Evolutionary conservation across 164 flowering plant species (phyloP).

Genomic region (Protea cynaroides): DNA sequence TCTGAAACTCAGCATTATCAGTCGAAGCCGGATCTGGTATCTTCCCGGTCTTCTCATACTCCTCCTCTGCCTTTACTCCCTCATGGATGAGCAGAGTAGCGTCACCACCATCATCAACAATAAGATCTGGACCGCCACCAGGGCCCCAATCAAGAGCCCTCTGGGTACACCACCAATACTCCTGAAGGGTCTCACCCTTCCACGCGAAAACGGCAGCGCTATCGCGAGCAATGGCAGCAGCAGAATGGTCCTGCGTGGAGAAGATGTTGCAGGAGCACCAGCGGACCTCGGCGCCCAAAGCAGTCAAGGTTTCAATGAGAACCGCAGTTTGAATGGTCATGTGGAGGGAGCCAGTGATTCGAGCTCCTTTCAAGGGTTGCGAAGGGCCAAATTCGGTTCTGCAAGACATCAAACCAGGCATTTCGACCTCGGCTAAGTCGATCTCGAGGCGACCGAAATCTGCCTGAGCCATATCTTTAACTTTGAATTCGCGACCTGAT

Average conservation of each 20-base stretch:
- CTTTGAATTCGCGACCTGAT: too few species aligned
- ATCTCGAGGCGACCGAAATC: constrained; percentile 26
- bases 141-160: constrained; percentile 11
- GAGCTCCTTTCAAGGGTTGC: constrained; percentile 2
- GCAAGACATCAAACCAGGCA: constrained; percentile 15
- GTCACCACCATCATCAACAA: too few species aligned
- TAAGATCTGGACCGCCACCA: too few species aligned
- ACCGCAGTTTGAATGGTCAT: constrained; percentile 34
- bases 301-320: constrained; percentile 29
- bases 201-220: too few species aligned
- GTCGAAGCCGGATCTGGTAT: too few species aligned
- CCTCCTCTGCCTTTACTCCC: too few species aligned
- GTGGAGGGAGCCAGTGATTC: constrained; percentile 29
- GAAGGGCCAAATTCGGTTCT: too few species aligned
- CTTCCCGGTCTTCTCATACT: too few species aligned
- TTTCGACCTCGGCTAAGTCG: constrained; percentile 25
- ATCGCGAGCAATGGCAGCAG: constrained; percentile 12
- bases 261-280: constrained; percentile 35
- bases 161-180: constrained; percentile 15
- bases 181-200: too few species aligned
- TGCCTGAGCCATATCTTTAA: constrained; percentile 19
- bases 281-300: constrained; percentile 5
- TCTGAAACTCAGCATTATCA: too few species aligned
- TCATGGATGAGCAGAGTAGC: too few species aligned
- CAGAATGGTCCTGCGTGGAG: constrained; percentile 29